Percentiles rank a stretch among this genome's conserved stretches.
Conservation (phyloP, 192 early-diverging fungal genomes). For the Globomyces pollinis-pini region DNA sequence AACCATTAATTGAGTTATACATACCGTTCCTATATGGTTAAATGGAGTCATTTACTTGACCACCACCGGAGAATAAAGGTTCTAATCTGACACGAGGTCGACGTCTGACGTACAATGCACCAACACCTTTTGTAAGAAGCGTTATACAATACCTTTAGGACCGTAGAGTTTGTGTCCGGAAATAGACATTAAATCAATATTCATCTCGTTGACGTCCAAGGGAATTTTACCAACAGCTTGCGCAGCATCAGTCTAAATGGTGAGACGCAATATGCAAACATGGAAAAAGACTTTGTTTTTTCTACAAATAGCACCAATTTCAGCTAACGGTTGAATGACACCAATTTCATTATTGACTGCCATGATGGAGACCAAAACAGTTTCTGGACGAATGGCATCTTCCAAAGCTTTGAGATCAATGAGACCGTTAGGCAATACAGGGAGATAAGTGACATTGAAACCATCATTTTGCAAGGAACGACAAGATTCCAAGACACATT, state of each 20-base stretch:
- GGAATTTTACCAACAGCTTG: conserved; percentile 96
- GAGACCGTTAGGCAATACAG: conserved; percentile 74
- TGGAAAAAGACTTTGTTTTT: conserved; percentile 90
- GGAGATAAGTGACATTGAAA: conserved; percentile 91
- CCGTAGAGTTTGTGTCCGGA: conserved; percentile 97
- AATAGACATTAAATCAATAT: conserved; percentile 92
- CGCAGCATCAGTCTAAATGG: conserved; percentile 94
- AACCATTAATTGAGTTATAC: too few relatives aligned
- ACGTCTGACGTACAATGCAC: conserved; percentile 86
- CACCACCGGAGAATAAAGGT: conserved; percentile 85
- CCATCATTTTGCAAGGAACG: conserved; percentile 91
- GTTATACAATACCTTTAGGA: conserved; percentile 71
- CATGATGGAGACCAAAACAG: conserved; percentile 90
- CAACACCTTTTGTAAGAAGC: conserved; percentile 45
- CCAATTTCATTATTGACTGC: conserved; percentile 98
- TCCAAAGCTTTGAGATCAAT: conserved; percentile 74
- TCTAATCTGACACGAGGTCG: conserved; percentile 89
- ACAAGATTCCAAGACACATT: conserved; percentile 96
- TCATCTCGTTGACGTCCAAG: conserved; percentile 82
- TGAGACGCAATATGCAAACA: conserved; percentile 14
- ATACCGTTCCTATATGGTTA: too few relatives aligned
- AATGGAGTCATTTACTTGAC: too few relatives aligned
- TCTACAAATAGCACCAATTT: conserved; percentile 78
- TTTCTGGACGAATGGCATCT: conserved; percentile 81
- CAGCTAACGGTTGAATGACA: conserved; percentile 84